Evolutionary conservation across 1,284 basidiomycete genomes (phyloP), one percentile per base, ranked within the genome.

Genomic region (Sanghuangporus weigelae): DNA sequence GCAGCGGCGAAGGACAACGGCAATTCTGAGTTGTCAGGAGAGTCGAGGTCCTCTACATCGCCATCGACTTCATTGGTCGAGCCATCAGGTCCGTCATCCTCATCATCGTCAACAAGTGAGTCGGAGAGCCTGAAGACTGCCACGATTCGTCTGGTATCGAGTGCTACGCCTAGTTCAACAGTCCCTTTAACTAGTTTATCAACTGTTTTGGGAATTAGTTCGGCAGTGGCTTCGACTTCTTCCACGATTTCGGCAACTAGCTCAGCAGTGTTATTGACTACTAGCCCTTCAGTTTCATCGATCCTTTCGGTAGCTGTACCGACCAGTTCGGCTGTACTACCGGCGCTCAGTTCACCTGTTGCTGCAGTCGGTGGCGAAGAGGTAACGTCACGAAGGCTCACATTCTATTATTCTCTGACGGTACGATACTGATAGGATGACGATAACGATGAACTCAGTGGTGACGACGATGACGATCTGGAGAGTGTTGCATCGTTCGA

Each of bases 1-100:
- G 73, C 79, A 58, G 80, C 70, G 3, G 67, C 63, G 21, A 60
- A 68, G 4, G 50, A 57, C 16, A 65, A 63, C 49, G 57, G 46
- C 42, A 48, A 42, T 39, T 48, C 53, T 31, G 44, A 46, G 16
- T 1, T 2, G 16, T 16, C 5, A 16, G 56, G 11, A 5, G 7
- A 7, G 16, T 23, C 21, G n/a, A 23, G 54, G 16, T 31, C 53
- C 7, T 42, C 49, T 48, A 21, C 55, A 14, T 26, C 57, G 46
- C 19, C 59, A 40, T 51, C 62, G 57, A 40, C 42, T 49, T 60
- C 40, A n/a, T 40, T 57, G 7, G 39, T 49, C 11, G 44, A 60
- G 31, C 46, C 44, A 19, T 19, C 26, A 38, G 57, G 31, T 16
- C 35, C 21, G 3, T 16, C 26, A 59, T 16, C 57, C 31, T 42